Base-by-base conservation (phyloP, 805 yeast genomes). In the Candida saitoana region DNA sequence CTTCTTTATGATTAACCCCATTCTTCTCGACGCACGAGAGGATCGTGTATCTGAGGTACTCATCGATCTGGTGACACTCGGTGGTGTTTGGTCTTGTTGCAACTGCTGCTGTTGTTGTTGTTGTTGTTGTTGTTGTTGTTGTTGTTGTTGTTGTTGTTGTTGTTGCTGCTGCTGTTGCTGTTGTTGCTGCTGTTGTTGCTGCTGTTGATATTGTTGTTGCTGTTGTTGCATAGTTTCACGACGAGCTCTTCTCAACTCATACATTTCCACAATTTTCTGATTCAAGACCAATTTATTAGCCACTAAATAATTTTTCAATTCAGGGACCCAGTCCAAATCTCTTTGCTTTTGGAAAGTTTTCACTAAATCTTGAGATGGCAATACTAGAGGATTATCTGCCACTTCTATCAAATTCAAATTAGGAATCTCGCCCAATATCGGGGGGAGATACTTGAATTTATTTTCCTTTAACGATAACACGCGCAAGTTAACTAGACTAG, bases 21-120 rank as follows among this genome's bases (percentile, higher is more conserved):
- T 84, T 47, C 91, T 67, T 54, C 84, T 79, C 0, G 87, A 78
- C 3, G 87, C 86, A 42, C 80, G 72, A n/a, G 84, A 73, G 5
- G 81, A 67, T 44, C 73, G 75, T 2, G 77, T 48, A 14, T 63
- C 65, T 2, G 69, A 60, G 3, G 62, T 52, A 22, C 64, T 56
- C 39, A 62, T 52, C 2, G 64, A 54, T 29, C 73, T 47, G 2
- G 59, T 47, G 4, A 63, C 27, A 17, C 50, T 44, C 15, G 65
- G 54, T n/a, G 9, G 16, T 12, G 46, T 27, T 8, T 41, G 18
- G 9, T 43, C 38, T 30, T 9, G 17, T n/a, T n/a, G n/a, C n/a
- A n/a, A n/a, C n/a, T 22, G 27, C 27, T 6, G 27, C 27, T 22
- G 27, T 11, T 22, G 27, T 7, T 6, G 9, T 6, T 22, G 27